These are phyloP conservation scores for Aureobasidium sp. DNA, from an alignment of 2,329 filamentous ascomycete species.

Conservation along the genomic window DNA sequence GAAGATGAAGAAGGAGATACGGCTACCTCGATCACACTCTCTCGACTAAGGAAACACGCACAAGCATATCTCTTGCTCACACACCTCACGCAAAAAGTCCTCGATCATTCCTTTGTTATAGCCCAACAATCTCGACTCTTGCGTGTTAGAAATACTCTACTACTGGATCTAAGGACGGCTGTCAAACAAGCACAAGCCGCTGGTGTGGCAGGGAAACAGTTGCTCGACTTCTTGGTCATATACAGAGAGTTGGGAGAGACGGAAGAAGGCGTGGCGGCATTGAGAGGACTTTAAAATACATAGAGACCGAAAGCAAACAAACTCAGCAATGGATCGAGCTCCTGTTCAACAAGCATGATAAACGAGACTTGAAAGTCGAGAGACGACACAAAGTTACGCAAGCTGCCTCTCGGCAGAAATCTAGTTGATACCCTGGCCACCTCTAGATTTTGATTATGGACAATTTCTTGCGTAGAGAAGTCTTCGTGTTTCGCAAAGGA, in stretches of 20 bases:
- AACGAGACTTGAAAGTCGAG: background rate
- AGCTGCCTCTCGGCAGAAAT: background rate
- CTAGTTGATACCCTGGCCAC: background rate
- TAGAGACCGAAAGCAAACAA: too few species aligned
- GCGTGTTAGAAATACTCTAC: conserved; percentile 52
- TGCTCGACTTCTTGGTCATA: conserved; percentile 50
- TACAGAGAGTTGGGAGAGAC: conserved; percentile 56
- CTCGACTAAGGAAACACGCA: conserved; percentile 47
- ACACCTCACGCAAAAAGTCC: conserved; percentile 41
- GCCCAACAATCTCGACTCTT: conserved; percentile 48
- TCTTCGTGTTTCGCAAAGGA: background rate
- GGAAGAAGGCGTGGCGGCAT: conserved; percentile 38
- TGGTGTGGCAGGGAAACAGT: conserved; percentile 31
- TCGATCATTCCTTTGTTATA: conserved; percentile 55
- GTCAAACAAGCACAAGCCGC: conserved; percentile 47
- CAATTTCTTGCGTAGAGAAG: background rate
- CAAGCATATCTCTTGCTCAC: conserved; percentile 51
- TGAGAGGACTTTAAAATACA: background rate
- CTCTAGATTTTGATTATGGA: background rate
- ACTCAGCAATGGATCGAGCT: too few species aligned
- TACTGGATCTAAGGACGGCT: conserved; percentile 57
- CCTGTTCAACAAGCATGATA: background rate
- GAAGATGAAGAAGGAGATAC: conserved; percentile 28
- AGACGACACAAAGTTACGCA: background rate
- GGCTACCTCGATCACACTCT: conserved; percentile 21